phyloP scores from a whole-genome alignment of 139 green algal genomes.

The Tetraselmis chui region DNA sequence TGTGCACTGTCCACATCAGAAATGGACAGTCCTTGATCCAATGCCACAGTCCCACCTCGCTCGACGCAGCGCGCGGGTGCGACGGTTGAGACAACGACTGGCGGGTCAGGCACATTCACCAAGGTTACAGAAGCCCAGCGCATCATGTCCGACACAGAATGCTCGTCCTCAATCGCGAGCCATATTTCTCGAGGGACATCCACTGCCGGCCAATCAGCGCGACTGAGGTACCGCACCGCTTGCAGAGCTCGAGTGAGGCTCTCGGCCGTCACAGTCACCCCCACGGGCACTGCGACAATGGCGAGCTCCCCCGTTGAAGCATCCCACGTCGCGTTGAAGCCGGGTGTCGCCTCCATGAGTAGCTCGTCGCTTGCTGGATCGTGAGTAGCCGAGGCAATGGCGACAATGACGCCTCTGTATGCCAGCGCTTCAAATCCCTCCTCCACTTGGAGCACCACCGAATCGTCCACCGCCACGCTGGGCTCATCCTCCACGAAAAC shows the following conservation, averaged over 20 bases:
- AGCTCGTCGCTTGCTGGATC: not conserved
- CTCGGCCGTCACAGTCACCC: not conserved
- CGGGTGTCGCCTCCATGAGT: not conserved
- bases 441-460: not conserved
- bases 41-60: not conserved
- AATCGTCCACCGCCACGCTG: not conserved
- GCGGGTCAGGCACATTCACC: not conserved
- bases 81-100: not conserved
- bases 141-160: not conserved
- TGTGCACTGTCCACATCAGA: not conserved
- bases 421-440: not conserved
- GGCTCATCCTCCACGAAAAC: not conserved
- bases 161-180: not conserved
- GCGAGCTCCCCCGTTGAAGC: not conserved
- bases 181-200: not conserved
- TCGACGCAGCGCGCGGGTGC: not conserved
- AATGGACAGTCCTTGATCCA: not conserved
- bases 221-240: not conserved
- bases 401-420: not conserved
- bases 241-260: not conserved
- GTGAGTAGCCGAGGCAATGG: not conserved
- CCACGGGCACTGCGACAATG: not conserved
- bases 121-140: not conserved
- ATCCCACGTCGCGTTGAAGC: not conserved
- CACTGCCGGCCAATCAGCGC: not conserved